Evolutionary conservation across 176 grass and related monocot species (phyloP), one percentile per base, ranked within the genome.

Genomic region (Aegilops sharonensis): DNA sequence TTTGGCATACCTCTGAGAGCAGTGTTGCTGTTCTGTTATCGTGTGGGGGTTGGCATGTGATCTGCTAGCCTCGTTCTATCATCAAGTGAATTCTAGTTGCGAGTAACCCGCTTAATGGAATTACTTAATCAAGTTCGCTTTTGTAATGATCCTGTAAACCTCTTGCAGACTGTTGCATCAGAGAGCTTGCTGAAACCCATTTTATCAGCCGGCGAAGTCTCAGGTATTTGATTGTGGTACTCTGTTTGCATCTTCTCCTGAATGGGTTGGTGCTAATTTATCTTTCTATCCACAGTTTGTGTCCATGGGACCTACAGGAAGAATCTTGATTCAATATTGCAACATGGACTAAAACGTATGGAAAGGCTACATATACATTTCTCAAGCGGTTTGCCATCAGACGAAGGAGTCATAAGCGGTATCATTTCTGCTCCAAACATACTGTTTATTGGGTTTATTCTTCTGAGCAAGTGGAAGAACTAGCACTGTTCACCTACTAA

Each of bases 161-260:
- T 84, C 31, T 80, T 81, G 32, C 78, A 98, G 95, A 88, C 81
- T 61, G 88, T 98, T 79, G 83, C 83, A 66, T 92, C 93, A 32
- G 95, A 98, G 86, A 93, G 87, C 69, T 88, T 98, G 69, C 83
- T 95, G 81, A 98, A 92, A 57, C 91, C 93, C 25, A 98, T 98
- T 72, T 52, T 93, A 13, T 98, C 93, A 64, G 78, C 89, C 62
- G 91, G 94, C 79, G 93, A 95, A 89, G 84, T 92, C 45, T 34
- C 89, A 86, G 88, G 93, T 90, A 80, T 88, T 17, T 43, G 48
- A 43, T 42, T n/a, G 64, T 25, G 6, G 57, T 66, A 4, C 9
- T 74, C 71, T 3, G 42, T 86, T 87, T 34, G 25, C 56, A 40
- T 60, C 35, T 34, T 75, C 82, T 87, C 47, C 32, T 7, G 8